Evolutionary conservation across 495 filamentous ascomycete genomes (phyloP), one percentile per base, ranked within the genome.

Genomic region (Jackrogersella minutella): DNA sequence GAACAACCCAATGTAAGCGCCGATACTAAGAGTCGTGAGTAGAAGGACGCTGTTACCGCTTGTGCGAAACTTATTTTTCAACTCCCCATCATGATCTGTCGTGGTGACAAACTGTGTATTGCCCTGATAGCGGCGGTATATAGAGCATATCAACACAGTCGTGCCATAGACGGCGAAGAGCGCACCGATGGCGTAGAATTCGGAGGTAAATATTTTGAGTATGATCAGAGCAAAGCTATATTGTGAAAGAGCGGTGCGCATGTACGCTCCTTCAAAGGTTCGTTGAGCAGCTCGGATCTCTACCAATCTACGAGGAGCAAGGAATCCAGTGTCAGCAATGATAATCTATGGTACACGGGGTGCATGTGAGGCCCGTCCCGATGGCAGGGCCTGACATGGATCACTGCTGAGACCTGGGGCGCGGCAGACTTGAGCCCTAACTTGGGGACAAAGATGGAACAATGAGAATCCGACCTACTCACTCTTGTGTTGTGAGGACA

Each of bases 201-300:
- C 93, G 40, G 86, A 83, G 19, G 92, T 97, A 81, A 98, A 98
- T 76, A 99, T 96, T 79, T 94, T 96, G 50, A 99, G 86, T 7
- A 99, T 90, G 60, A 99, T 87, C 14, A 99, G 88, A 40, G 94
- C 87, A 73, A 99, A 98, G 50, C 88, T 92, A 84, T 97, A 98
- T 76, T 97, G 93, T 2, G 89, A 90, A 30, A 98, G 87, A 0
- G 94, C 92, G 0, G 95, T 99, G 51, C 95, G 92, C 63, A 97
- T 87, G 78, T 99, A 99, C 30, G 95, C 96, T 0, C 95, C 95
- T 81, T 98, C 95, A 68, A 98, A 99, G 13, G 95, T 99, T 14
- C 95, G 86, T 76, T 99, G 95, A 3, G 93, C 90, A 0, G 94
- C 94, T 58, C 94, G 92, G 69, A 98, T 90, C 74, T 98, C 94